phyloP scores from a whole-genome alignment of 2,329 filamentous ascomycete genomes.

The Penicillium decumbens region DNA sequence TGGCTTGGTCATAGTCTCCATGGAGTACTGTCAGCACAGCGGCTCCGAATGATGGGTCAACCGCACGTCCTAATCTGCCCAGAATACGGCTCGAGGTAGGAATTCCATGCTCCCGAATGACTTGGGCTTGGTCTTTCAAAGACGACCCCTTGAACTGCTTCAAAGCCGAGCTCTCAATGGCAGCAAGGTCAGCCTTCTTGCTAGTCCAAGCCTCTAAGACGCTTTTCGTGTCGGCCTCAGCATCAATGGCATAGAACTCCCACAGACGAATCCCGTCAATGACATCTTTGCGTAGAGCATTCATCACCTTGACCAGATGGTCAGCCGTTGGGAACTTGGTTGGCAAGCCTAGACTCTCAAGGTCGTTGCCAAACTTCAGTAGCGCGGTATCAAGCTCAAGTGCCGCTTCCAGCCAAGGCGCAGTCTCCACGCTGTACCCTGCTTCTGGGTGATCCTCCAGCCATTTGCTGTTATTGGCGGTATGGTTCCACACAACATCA shows the following conservation, averaged over 20 bases:
- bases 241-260: slow-evolving; percentile 87
- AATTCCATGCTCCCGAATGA: slow-evolving; percentile 65
- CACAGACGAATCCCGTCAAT: slow-evolving; percentile 75
- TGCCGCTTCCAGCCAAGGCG: slow-evolving; percentile 64
- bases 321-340: slow-evolving; percentile 65
- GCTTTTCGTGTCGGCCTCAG: slow-evolving; percentile 65
- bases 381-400: slow-evolving; percentile 75
- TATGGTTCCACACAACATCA: slow-evolving; percentile 97
- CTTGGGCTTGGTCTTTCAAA: slow-evolving; percentile 54
- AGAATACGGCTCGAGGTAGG: slow-evolving; percentile 69
- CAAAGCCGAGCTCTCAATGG: slow-evolving; percentile 30
- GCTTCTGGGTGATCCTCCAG: slow-evolving; percentile 89
- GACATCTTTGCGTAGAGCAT: slow-evolving; percentile 74
- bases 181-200: slow-evolving; percentile 11
- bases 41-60: slow-evolving; percentile 67
- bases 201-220: slow-evolving; percentile 68
- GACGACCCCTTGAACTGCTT: slow-evolving; percentile 52
- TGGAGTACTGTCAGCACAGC: slow-evolving; percentile 63
- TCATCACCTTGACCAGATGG: slow-evolving; percentile 77
- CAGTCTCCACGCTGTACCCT: slow-evolving; percentile 88
- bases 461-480: slow-evolving; percentile 92
- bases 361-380: slow-evolving; percentile 58
- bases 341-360: slow-evolving; percentile 67
- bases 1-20: slow-evolving; percentile 60
- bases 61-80: slow-evolving; percentile 67